Percentiles rank a stretch among this genome's conserved stretches.
phyloP scores from a whole-genome alignment of 306 rosid genomes.

The Inga laurina region DNA sequence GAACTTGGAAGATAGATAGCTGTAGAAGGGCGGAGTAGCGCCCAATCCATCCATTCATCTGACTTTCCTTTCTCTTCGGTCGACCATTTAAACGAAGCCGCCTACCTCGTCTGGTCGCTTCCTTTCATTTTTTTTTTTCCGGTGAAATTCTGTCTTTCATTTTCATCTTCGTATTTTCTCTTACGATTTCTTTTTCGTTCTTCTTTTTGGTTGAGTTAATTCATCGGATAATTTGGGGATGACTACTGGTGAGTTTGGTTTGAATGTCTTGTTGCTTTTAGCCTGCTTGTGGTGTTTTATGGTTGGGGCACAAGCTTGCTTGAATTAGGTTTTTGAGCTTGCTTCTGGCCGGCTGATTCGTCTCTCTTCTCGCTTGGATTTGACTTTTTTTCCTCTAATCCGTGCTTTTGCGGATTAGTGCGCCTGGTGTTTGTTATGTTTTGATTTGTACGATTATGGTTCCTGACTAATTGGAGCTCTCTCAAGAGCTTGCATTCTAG shows the following conservation, averaged over 20 bases:
- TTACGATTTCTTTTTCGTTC: background rate
- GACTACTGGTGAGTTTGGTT: slow-evolving; percentile 1
- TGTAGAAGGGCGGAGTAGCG: background rate
- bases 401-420: background rate
- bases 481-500: background rate
- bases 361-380: slow-evolving; percentile 5
- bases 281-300: slow-evolving; percentile 10
- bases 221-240: background rate
- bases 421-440: slow-evolving; percentile 24
- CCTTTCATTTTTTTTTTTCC: background rate
- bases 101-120: background rate
- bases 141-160: background rate
- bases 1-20: background rate
- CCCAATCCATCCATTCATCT: slow-evolving; percentile 5
- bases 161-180: background rate
- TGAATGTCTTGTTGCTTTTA: background rate
- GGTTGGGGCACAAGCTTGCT: background rate
- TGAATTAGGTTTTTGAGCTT: slow-evolving; percentile 32
- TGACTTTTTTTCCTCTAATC: background rate
- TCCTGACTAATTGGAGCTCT: slow-evolving; percentile 4
- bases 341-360: background rate
- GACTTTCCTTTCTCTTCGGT: slow-evolving; percentile 24
- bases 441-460: background rate
- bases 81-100: slow-evolving; percentile 32
- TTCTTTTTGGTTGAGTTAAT: background rate